Evolutionary conservation across 495 filamentous ascomycete species (phyloP), one percentile per base, ranked within the genome.

Genomic region (Lepidopterella palustris): DNA sequence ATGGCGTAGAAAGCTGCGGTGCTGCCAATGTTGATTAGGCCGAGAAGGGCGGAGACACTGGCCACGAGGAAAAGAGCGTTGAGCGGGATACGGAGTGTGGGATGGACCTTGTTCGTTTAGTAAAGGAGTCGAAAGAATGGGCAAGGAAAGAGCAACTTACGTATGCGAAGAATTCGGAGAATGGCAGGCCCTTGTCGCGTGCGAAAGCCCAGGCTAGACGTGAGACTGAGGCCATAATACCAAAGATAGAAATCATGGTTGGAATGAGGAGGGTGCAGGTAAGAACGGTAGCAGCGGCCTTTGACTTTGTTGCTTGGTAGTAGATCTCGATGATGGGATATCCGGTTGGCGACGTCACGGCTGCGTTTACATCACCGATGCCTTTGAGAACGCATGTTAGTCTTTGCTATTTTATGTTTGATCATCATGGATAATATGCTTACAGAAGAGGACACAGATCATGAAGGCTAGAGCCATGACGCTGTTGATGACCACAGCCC

Each of bases 11-110:
- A 78, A 5, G 81, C 83, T 4, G 76, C 73, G 2, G 73, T 58
- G 0, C 79, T 82, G 23, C 80, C 83, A 56, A 87, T 77, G 62
- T 82, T 83, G 69, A 87, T 84, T 27, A 84, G 69, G 0, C 81
- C 81, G 0, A 87, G 70, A 31, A 84, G 68, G 55, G 69, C 65
- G 29, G 72, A 72, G 50, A 73, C 72, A 53, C 71, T 67, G 25
- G 71, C 71, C 8, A 78, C 68, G 39, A 77, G 47, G 8, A 5
- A 4, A 8, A 50, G 47, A 18, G 47, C 47, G 1, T 25, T 50
- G 54, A 78, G 63, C 11, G 79, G 82, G 26, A 86, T 74, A 45
- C 76, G 72, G 50, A 64, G 77, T 48, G 66, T 63, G 21, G 60
- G 61, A 32, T 69, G 52, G 28, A 74, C 66, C 51, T 53, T 20